Conservation (phyloP, 106 monocot genomes). For the Triglochin maritima region DNA sequence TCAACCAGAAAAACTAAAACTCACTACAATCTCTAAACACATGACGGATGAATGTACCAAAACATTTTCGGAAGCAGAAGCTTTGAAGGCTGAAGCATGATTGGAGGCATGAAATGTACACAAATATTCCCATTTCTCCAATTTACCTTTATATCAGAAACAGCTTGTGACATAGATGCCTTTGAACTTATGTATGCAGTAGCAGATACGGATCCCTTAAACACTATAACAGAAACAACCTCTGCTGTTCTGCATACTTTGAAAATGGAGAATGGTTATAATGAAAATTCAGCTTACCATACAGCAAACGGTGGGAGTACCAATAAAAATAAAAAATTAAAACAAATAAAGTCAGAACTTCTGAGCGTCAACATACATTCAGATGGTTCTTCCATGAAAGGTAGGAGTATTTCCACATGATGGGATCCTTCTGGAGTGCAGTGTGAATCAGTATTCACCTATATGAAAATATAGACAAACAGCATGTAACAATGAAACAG, state of each 20-base stretch:
- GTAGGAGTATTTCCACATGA: slow-evolving; percentile 65
- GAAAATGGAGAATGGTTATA: neutral
- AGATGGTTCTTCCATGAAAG: slow-evolving; percentile 43
- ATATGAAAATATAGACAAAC: neutral
- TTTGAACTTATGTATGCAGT: slow-evolving; percentile 63
- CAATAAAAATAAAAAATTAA: slow-evolving; percentile 1
- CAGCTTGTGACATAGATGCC: slow-evolving; percentile 51
- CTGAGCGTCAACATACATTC: slow-evolving; percentile 30
- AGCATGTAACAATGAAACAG: neutral
- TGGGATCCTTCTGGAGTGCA: slow-evolving; percentile 24
- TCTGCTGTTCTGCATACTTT: slow-evolving; percentile 58
- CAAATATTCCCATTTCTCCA: neutral
- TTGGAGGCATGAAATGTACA: neutral
- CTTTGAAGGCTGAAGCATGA: no score
- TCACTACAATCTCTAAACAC: no score
- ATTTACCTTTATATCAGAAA: slow-evolving; percentile 84
- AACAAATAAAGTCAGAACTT: neutral
- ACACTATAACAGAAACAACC: slow-evolving; percentile 51
- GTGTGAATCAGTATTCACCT: slow-evolving; percentile 42
- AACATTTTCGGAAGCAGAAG: no score
- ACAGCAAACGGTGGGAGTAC: no score
- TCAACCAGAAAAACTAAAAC: no score
- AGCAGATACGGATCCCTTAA: slow-evolving; percentile 53
- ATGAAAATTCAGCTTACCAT: neutral
- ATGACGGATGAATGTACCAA: no score